A percentile compares a stretch with the other conserved stretches of the same genome.
These are phyloP conservation scores for Dictyostelium firmibasis DNA, from an alignment of 78 protist species.

Conservation along the genomic window DNA sequence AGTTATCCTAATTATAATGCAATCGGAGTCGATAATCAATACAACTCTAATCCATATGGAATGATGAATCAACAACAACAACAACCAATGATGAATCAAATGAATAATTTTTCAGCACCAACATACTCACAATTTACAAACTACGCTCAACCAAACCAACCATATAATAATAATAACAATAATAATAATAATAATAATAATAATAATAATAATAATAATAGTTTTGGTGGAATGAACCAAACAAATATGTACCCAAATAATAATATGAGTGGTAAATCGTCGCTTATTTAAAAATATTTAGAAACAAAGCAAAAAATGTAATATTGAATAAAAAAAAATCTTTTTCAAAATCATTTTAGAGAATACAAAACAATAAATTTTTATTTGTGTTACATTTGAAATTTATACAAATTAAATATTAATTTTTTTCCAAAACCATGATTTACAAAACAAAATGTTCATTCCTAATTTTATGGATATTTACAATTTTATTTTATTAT, in stretches of 20 bases:
- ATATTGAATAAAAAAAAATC: not conserved
- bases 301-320: not conserved
- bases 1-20: slow-evolving; percentile 21
- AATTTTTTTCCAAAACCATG: too few species aligned
- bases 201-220: not conserved
- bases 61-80: not conserved
- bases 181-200: too few species aligned
- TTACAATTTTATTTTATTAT: not conserved
- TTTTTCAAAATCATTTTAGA: not conserved
- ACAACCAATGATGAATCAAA: not conserved
- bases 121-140: not conserved
- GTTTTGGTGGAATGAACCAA: not conserved
- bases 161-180: not conserved
- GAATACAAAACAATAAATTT: not conserved
- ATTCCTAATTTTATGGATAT: not conserved
- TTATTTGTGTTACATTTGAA: not conserved
- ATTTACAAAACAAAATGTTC: too few species aligned
- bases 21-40: not conserved
- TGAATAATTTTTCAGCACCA: slow-evolving; percentile 12
- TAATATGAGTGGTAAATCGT: not conserved
- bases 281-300: not conserved
- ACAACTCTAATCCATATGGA: not conserved
- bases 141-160: not conserved
- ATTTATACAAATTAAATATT: not conserved
- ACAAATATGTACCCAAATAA: slow-evolving; percentile 14